Conservation (phyloP, 2,329 filamentous ascomycete species). For the Trichophyton simii region DNA sequence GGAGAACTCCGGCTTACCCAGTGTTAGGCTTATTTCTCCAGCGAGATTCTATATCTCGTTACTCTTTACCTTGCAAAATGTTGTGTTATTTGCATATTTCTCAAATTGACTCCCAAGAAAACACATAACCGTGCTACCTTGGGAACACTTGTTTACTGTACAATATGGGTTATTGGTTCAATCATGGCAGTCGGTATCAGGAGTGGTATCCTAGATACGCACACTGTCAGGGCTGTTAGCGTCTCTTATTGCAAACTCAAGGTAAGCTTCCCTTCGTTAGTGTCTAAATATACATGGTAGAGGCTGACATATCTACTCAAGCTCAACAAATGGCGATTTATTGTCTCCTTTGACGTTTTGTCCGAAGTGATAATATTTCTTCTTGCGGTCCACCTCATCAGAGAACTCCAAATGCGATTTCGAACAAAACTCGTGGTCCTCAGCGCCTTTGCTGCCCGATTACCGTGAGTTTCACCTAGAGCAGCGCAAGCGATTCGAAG, state of each 20-base stretch:
- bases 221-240: not conserved
- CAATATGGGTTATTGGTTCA: conserved; percentile 29
- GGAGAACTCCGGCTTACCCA: not conserved
- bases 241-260: not conserved
- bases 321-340: conserved; percentile 25
- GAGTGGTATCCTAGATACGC: conserved; percentile 19
- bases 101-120: conserved; percentile 35
- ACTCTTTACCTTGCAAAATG: conserved; percentile 33
- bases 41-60: conserved; percentile 34
- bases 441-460: conserved; percentile 24
- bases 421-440: conserved; percentile 23
- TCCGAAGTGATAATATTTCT: conserved; percentile 25
- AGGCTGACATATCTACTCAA: conserved; percentile 8
- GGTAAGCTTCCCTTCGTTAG: not conserved
- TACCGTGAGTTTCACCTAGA: conserved; percentile 23
- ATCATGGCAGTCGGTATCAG: conserved; percentile 31
- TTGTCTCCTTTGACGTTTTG: conserved; percentile 25
- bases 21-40: conserved; percentile 23
- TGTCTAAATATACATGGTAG: no score
- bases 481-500: not conserved
- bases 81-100: conserved; percentile 31
- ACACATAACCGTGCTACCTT: conserved; percentile 28
- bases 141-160: conserved; percentile 25
- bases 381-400: conserved; percentile 21
- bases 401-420: conserved; percentile 23